Evolutionary conservation across 2,329 filamentous ascomycete species (phyloP), one percentile per base, ranked within the genome.

Genomic region (Epichloe typhina): DNA sequence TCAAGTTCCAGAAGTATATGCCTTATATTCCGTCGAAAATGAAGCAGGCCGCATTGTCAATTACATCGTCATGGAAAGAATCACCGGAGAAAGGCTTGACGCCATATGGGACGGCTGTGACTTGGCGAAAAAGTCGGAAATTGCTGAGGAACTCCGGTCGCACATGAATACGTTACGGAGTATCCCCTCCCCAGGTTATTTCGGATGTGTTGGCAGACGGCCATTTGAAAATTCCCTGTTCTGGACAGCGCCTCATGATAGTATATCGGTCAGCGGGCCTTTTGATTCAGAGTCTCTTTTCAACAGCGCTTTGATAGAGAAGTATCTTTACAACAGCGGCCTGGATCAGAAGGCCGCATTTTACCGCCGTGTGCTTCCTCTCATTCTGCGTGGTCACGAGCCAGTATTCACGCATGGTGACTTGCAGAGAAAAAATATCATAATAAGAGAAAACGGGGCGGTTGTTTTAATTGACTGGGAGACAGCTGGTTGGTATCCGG

Each of bases 281-380:
- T 41, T 41, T 21, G 17, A 41, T 5, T 19, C 19, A 11, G 17
- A 41, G 19, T 23, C 39, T 1, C n/a, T 11, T 19, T 19, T 23
- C 1, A 41, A 41, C 11, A 19, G 11, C n/a, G 39, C 39, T 11
- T 41, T 41, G 8, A 19, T 41, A 41, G 2, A 19, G 12, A 41
- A 41, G 17, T 19, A 12, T 41, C 19, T 41, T 2, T 41, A 41
- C 19, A 41, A 41, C 17, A 19, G n/a, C 12, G 17, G 19, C 8
- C 26, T 31, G 8, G 8, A 31, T 8, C 7, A 31, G 8, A 38
- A 47, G 33, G 45, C 45, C 7, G 31, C 23, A 9, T 38, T 38
- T 38, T 47, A 47, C n/a, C 6, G 31, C 69, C 5, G 56, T 68
- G 3, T 65, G 71, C 42, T 73, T 72, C 56, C 50, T 7, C 13